Conservation (phyloP, 306 rosid species). For the Gastrolobium villosum region DNA sequence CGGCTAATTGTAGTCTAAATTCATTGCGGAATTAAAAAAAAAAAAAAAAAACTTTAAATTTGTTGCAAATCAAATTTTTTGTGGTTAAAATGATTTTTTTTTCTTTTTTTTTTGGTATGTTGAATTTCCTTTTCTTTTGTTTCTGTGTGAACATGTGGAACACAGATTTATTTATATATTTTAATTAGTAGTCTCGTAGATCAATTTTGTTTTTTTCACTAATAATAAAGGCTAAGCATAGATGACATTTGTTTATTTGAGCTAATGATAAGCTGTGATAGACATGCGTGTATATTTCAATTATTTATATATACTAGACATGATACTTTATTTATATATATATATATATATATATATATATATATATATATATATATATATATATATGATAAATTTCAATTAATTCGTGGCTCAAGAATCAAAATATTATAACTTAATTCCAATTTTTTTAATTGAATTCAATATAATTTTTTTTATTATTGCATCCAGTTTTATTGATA, state of each 20-base stretch:
- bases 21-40: background rate
- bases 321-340: background rate
- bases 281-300: conserved; percentile 7
- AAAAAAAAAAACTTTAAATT: background rate
- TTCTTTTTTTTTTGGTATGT: background rate
- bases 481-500: background rate
- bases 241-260: conserved; percentile 35
- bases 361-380: too few species aligned
- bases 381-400: background rate
- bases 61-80: too few species aligned
- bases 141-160: background rate
- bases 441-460: background rate
- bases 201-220: background rate
- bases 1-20: background rate
- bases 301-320: conserved; percentile 8
- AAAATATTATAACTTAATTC: conserved; percentile 22
- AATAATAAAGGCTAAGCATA: background rate
- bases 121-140: conserved; percentile 12
- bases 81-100: too few species aligned
- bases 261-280: conserved; percentile 30
- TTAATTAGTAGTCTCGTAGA: background rate
- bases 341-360: too few species aligned
- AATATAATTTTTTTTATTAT: background rate
- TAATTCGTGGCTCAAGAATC: conserved; percentile 7
- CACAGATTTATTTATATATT: background rate